A percentile compares a stretch with the other conserved stretches of the same genome.
Conservation (phyloP, 2,329 filamentous ascomycete species). For the Fusarium coicis region DNA sequence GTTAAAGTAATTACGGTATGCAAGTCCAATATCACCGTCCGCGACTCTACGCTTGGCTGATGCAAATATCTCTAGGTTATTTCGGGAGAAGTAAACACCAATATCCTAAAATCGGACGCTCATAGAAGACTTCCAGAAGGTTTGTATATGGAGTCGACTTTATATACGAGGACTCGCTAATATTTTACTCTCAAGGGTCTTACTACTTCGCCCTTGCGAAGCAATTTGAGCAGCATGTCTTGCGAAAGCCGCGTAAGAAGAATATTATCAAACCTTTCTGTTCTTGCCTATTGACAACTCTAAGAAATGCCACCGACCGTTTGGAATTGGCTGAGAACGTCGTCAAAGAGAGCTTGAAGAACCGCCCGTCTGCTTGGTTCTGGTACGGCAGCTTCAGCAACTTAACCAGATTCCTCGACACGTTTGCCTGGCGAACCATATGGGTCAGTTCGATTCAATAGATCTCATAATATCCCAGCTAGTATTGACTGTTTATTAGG, state of each 20-base stretch:
- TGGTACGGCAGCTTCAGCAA: neutral
- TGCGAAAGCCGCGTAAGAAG: neutral
- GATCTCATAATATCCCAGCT: accelerated
- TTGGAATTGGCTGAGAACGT: neutral
- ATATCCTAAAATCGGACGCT: neutral
- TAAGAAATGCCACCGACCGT: neutral
- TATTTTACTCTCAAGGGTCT: neutral
- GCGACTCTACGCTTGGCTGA: neutral
- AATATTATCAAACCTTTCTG: accelerated
- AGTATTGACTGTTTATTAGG: neutral
- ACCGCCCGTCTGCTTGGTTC: neutral
- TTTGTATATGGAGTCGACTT: accelerated
- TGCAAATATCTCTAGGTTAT: neutral
- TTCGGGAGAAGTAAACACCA: neutral
- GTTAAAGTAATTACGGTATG: neutral
- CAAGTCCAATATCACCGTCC: accelerated
- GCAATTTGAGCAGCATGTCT: neutral
- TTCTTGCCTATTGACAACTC: accelerated
- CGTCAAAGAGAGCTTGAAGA: neutral
- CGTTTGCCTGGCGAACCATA: neutral
- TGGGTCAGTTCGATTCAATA: accelerated
- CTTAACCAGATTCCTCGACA: neutral
- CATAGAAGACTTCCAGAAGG: neutral
- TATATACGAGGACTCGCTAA: accelerated
- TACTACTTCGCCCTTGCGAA: neutral